Evolutionary conservation across 2,329 filamentous ascomycete genomes (phyloP).

Genomic region (Apiospora pterosperma): DNA sequence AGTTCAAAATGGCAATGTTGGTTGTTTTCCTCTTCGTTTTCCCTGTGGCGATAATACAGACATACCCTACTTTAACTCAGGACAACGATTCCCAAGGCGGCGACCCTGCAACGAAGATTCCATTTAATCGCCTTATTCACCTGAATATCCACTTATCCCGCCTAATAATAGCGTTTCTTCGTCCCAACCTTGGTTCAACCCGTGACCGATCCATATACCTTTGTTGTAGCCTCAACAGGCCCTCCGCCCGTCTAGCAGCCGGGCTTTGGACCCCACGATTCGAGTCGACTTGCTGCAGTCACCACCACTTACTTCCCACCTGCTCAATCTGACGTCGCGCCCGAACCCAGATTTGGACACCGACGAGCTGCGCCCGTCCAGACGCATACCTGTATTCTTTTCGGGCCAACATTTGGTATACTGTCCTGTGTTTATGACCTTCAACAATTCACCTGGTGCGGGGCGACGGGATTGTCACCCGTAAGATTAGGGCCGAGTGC

Average conservation of each 20-base stretch:
- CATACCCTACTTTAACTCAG: background rate
- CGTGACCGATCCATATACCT: background rate
- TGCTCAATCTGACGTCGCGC: background rate
- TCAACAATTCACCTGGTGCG: background rate
- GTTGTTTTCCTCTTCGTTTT: background rate
- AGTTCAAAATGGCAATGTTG: background rate
- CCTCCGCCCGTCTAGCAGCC: background rate
- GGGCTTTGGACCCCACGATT: background rate
- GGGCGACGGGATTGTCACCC: background rate
- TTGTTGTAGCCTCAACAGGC: background rate
- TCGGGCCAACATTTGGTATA: background rate
- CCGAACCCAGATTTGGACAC: background rate
- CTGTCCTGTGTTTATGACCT: background rate
- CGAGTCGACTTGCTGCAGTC: background rate
- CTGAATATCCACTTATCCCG: conserved; percentile 3
- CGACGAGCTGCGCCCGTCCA: background rate
- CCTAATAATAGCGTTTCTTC: conserved; percentile 1
- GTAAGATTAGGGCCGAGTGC: background rate
- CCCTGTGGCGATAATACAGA: background rate
- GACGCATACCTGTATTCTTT: background rate
- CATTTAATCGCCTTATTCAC: background rate
- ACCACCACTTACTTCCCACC: background rate
- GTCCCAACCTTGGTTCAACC: background rate
- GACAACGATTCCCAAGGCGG: background rate
- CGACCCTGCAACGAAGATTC: background rate